Evolutionary conservation across 768 basidiomycete genomes (phyloP), one percentile per base, ranked within the genome.

Genomic region (Mrakia gelida): DNA sequence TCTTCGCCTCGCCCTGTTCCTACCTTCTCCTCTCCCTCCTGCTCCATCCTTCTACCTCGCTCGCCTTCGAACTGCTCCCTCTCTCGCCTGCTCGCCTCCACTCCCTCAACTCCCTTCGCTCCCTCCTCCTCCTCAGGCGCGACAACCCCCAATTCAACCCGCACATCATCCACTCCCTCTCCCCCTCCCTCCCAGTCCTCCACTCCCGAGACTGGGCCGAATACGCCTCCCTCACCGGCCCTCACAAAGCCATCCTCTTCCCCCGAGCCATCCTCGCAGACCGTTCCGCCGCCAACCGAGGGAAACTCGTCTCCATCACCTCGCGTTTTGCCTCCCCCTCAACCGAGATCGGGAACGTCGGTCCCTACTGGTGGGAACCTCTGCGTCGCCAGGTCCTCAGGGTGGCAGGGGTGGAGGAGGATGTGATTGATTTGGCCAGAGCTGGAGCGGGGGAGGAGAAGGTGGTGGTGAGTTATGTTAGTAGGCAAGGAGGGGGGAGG

Each of bases 281-380:
- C 59, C 59, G 59, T n/a, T 59, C 59, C 23, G 59, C 59, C 26
- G 59, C 59, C 59, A 59, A 59, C 59, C 59, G 59, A 59, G 59
- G 59, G 2, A 59, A 59, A 28, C 59, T 59, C 11, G 59, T 59
- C 59, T 26, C 59, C n/a, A 10, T n/a, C 23, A 59, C 59, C 59
- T 59, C 59, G 2, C 59, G 59, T 13, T 59, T 59, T 26, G 59
- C 59, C 11, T 59, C 59, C 26, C 59, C 59, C 3, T 26, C 59
- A 3, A n/a, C 28, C 59, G 59, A 59, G 59, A 59, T 59, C 59
- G 59, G 59, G 11, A n/a, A 13, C 59, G 59, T 59, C 59, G 59
- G 59, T 15, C 59, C 59, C 4, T 59, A 59, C 59, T 59, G 59
- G 59, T 59, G 59, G 59, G 59, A 59, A n/a, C 59, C 59, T 13